Base-by-base conservation (phyloP, 1,139 yeast species). In the Hyphopichia burtonii region DNA sequence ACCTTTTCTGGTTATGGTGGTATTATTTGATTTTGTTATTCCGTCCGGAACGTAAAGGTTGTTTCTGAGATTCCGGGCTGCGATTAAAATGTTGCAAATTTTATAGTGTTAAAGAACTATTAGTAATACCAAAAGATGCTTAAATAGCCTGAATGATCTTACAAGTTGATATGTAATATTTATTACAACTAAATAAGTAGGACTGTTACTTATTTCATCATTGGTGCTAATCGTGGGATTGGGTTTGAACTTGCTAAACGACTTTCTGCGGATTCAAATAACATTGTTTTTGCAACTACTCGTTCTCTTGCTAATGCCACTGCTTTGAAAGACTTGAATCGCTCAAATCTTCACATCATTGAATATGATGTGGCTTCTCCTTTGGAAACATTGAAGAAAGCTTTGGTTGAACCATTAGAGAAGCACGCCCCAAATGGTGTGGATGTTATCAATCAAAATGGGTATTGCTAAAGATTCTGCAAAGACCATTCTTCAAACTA, bases 211-310 rank as follows among this genome's bases (percentile, higher is more conserved):
- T 50, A 45, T 38, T 48, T 51, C 25, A 44, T 52, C 18, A 42
- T 45, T 18, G 55, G 55, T 28, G 55, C 47, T 10, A 48, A 48
- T 40, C 44, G 55, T 40, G 55, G 55, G 19, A 45, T 52, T 32
- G 55, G 55, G 7, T 44, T 42, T 20, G 32, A 25, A 9, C 35
- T 45, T 16, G 51, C 43, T 25, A 41, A 45, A 30, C 30, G 35
- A n/a, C 37, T 44, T 23, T 33, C 44, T 16, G 33, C 22, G 17
- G 36, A 42, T 30, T 14, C 40, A 12, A 28, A 41, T 22, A 44
- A 39, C 22, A n/a, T 12, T 4, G 47, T 50, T 3, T 34, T 51
- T 36, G 49, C 50, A 2, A 41, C 51, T 14, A 41, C 50, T 10
- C 37, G 55, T 18, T 48, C 44, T 30, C 44, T 43, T 16, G 41